phyloP scores from a whole-genome alignment of 257 asterid species.

The Penstemon davidsonii region DNA sequence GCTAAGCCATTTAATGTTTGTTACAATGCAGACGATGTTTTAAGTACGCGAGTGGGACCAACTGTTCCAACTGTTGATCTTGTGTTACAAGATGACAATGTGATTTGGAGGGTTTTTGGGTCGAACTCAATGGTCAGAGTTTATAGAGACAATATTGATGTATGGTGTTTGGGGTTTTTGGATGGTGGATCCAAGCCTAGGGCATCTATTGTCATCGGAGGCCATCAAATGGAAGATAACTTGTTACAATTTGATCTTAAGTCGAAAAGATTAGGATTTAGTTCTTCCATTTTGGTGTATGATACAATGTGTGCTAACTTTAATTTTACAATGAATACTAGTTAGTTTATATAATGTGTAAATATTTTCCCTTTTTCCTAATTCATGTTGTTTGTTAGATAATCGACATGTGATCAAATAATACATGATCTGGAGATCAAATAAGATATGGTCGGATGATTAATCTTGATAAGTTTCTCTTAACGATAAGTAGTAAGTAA shows the following conservation, averaged over 20 bases:
- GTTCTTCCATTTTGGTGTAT: slow-evolving; percentile 53
- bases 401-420: no score
- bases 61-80: slow-evolving; percentile 50
- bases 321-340: slow-evolving; percentile 46
- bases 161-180: slow-evolving; percentile 65
- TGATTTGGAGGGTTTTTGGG: slow-evolving; percentile 63
- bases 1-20: slow-evolving; percentile 54
- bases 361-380: no score
- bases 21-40: slow-evolving; percentile 44
- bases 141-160: slow-evolving; percentile 30
- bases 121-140: slow-evolving; percentile 67
- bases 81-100: slow-evolving; percentile 40
- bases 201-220: slow-evolving; percentile 52
- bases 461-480: no score
- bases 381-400: no score
- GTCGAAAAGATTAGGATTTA: slow-evolving; percentile 45
- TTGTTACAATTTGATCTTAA: slow-evolving; percentile 56
- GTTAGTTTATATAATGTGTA: neutral
- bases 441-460: no score
- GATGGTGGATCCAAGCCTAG: slow-evolving; percentile 45
- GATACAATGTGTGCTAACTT: slow-evolving; percentile 74
- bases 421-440: no score
- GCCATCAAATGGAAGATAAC: slow-evolving; percentile 68
- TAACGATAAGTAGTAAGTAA: no score
- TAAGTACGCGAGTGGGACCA: slow-evolving; percentile 45